Percentiles rank a stretch among this genome's conserved stretches.
Evolutionary conservation across 192 early-diverging fungal species (phyloP).

Genomic region (Umbelopsis isabellina): DNA sequence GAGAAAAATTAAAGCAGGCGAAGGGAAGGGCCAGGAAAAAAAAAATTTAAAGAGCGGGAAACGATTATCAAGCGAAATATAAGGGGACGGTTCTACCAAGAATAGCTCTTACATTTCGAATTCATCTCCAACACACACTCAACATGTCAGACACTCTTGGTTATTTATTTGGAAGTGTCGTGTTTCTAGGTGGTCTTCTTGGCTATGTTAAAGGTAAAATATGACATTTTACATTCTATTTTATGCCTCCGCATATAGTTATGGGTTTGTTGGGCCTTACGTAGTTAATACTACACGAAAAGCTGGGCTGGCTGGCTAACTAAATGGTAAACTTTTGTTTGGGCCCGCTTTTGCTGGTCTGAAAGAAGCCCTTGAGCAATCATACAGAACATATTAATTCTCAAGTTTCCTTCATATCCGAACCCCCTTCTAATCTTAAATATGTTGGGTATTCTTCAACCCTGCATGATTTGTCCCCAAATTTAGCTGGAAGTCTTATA

Average conservation of each 20-base stretch:
- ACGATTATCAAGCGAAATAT: not conserved
- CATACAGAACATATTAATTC: too few relatives aligned
- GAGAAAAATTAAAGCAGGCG: not conserved
- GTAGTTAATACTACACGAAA: too few relatives aligned
- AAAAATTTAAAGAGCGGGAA: not conserved
- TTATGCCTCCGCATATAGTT: too few relatives aligned
- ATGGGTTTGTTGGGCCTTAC: too few relatives aligned
- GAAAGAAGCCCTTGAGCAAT: too few relatives aligned
- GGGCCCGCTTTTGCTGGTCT: too few relatives aligned
- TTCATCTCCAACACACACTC: not conserved
- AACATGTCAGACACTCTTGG: conserved; percentile 29
- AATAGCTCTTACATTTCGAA: not conserved
- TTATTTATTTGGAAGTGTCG: conserved; percentile 29
- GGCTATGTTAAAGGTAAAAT: conserved; percentile 32
- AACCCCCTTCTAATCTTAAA: not conserved
- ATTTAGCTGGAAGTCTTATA: conserved; percentile 26
- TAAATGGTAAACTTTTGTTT: too few relatives aligned
- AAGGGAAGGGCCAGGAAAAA: not conserved
- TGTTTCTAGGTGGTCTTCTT: conserved; percentile 32
- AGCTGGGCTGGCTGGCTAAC: too few relatives aligned
- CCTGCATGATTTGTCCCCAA: conserved; percentile 7
- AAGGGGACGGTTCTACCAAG: not conserved
- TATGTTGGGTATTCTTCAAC: not conserved
- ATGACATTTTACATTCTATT: not conserved
- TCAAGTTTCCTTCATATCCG: too few relatives aligned